These are phyloP conservation scores for Kodamaea leandrae DNA, from an alignment of 805 yeast species.

Conservation along the genomic window DNA sequence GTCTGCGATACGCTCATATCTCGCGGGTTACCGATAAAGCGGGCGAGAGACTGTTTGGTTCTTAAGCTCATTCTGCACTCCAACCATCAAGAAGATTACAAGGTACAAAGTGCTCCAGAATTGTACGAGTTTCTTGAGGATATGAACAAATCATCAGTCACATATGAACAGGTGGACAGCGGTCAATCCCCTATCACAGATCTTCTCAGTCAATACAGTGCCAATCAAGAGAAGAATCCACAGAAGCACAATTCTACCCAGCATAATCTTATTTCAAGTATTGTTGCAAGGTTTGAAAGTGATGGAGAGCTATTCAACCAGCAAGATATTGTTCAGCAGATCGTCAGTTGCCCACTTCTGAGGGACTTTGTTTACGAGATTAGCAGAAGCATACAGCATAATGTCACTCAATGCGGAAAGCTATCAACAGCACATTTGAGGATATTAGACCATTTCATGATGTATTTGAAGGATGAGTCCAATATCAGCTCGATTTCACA, in stretches of 20 bases:
- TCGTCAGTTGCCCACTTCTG: constrained; percentile 4
- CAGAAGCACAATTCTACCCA: no score
- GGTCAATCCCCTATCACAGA: not conserved
- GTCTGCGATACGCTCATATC: constrained; percentile 15
- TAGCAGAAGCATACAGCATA: constrained; percentile 3
- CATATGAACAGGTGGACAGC: no score
- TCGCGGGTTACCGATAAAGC: constrained; percentile 3
- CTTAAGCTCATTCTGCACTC: constrained; percentile 8
- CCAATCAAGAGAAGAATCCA: no score
- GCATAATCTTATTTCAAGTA: not conserved
- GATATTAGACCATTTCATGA: constrained; percentile 11
- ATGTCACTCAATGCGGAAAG: constrained; percentile 4
- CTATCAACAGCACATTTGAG: constrained; percentile 10
- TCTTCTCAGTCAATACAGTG: not conserved
- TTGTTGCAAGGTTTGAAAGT: not conserved
- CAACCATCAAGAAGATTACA: not conserved
- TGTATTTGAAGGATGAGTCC: constrained; percentile 8
- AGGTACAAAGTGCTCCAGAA: not conserved
- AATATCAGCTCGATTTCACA: not conserved
- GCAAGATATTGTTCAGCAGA: constrained; percentile 3
- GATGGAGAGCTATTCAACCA: not conserved
- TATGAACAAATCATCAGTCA: no score
- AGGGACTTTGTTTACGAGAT: constrained; percentile 3
- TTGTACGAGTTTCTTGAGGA: constrained; percentile 5
- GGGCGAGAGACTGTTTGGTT: constrained; percentile 9